Evolutionary conservation across 768 basidiomycete genomes (phyloP), one percentile per base, ranked within the genome.

Genomic region (Tricholoma flavovirens): DNA sequence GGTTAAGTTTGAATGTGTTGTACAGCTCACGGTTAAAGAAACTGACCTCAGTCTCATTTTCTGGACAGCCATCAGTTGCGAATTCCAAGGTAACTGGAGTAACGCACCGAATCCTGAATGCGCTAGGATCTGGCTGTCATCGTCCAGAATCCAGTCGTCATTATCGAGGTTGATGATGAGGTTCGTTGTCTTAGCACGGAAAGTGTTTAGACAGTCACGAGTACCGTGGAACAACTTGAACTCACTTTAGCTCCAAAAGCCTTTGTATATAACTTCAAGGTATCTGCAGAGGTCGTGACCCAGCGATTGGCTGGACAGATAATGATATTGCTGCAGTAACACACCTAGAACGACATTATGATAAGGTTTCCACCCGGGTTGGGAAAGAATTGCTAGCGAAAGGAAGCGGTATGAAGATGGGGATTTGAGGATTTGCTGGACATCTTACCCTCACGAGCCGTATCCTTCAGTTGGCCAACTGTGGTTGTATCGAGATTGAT

Each of bases 151-250:
- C 90, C 93, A 96, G 8, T 93, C 90, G 56, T 98, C 96, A 64
- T 95, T 83, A 65, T 97, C 93, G 56, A 98, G 80, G 70, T 99
- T 99, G 67, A 99, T 98, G 71, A 99, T 98, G 26, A 99, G 78
- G 73, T 99, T 98, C 30, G 90, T 90, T 1, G 95, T 96, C 96
- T 98, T 29, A 7, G 5, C 26, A 30, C 29, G 43, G 4, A 46
- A 51, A 24, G 5, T 55, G 9, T 2, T 7, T 6, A 24, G 24
- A 24, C 36, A 22, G 21, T 50, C 46, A 43, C 54, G 53, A 38
- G 32, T 14, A 49, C 40, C 36, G 15, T 21, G 29, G 32, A 12
- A 35, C 35, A 46, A n/a, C n/a, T n/a, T n/a, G n/a, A 33, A 59
- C 70, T 17, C 51, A 89, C 96, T 82, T 99, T 99, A 53, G 93